Percentiles rank a stretch among this genome's conserved stretches.
Evolutionary conservation across 164 flowering plant species (phyloP).

Genomic region (Annona cherimola): DNA sequence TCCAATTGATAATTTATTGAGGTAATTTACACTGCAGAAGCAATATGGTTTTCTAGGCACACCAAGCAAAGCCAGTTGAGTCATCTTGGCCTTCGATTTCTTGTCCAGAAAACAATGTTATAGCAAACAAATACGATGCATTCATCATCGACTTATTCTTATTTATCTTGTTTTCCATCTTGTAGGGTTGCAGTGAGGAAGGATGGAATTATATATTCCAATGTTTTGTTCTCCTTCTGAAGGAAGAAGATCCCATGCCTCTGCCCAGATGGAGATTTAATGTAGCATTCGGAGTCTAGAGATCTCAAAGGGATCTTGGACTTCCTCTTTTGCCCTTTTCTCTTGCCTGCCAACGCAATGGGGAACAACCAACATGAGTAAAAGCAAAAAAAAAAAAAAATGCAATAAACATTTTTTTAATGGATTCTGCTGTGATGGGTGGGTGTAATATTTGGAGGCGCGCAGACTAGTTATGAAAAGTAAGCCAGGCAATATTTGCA

Average conservation of each 20-base stretch:
- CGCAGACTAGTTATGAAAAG: neutral
- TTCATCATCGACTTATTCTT: neutral
- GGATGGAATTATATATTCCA: constrained; percentile 32
- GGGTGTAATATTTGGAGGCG: neutral
- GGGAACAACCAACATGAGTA: constrained; percentile 16
- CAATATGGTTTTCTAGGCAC: constrained; percentile 38
- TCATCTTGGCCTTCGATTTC: neutral
- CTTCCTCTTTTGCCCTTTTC: constrained; percentile 11
- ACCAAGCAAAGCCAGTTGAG: constrained; percentile 46
- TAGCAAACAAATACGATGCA: neutral
- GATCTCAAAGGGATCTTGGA: constrained; percentile 32
- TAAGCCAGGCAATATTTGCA: neutral
- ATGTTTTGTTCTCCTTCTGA: constrained; percentile 10
- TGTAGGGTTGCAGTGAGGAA: constrained; percentile 43
- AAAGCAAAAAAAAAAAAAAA: neutral
- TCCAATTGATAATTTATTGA: constrained; percentile 11
- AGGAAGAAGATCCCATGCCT: neutral
- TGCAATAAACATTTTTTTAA: neutral
- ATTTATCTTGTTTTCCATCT: constrained; percentile 1
- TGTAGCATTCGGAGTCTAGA: constrained; percentile 6
- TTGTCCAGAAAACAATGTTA: neutral
- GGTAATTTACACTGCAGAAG: constrained; percentile 44
- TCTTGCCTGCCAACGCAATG: constrained; percentile 42
- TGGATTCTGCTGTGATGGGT: neutral
- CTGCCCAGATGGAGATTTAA: constrained; percentile 10